Evolutionary conservation across 192 early-diverging fungal species (phyloP).

Genomic region (Coemansia sp.): DNA sequence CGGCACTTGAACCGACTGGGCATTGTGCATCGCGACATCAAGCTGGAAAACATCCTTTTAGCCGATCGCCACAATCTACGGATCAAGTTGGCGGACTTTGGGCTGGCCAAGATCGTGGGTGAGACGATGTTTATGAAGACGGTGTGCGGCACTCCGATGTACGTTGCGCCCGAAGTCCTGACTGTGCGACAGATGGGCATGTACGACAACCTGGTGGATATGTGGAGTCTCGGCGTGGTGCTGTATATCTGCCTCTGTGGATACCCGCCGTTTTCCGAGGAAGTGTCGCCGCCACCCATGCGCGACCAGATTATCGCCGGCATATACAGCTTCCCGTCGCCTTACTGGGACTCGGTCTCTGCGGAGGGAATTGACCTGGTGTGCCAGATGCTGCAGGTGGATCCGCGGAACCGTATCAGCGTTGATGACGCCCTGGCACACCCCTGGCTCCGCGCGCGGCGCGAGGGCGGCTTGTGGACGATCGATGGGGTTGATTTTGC

Average conservation of each 20-base stretch:
- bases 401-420: slow-evolving; percentile 52
- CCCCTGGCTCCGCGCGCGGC: slow-evolving; percentile 54
- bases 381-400: slow-evolving; percentile 49
- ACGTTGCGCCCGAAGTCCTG: slow-evolving; percentile 91
- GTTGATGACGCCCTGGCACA: slow-evolving; percentile 57
- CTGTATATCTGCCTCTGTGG: slow-evolving; percentile 93
- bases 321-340: slow-evolving; percentile 73
- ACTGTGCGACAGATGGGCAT: slow-evolving; percentile 67
- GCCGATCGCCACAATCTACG: slow-evolving; percentile 56
- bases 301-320: slow-evolving; percentile 67
- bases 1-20: slow-evolving; percentile 66
- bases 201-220: slow-evolving; percentile 78
- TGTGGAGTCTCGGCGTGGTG: slow-evolving; percentile 95
- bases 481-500: slow-evolving; percentile 34
- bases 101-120: slow-evolving; percentile 82
- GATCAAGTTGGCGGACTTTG: slow-evolving; percentile 96
- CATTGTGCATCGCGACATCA: slow-evolving; percentile 77
- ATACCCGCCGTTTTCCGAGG: slow-evolving; percentile 80
- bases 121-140: slow-evolving; percentile 72
- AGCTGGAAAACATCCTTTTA: slow-evolving; percentile 80
- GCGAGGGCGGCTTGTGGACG: slow-evolving; percentile 26
- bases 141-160: slow-evolving; percentile 91
- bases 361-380: slow-evolving; percentile 60
- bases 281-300: slow-evolving; percentile 59
- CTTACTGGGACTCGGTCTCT: slow-evolving; percentile 78